Conservation (phyloP, 768 basidiomycete species). For the Sistotremastrum niveocremeum region DNA sequence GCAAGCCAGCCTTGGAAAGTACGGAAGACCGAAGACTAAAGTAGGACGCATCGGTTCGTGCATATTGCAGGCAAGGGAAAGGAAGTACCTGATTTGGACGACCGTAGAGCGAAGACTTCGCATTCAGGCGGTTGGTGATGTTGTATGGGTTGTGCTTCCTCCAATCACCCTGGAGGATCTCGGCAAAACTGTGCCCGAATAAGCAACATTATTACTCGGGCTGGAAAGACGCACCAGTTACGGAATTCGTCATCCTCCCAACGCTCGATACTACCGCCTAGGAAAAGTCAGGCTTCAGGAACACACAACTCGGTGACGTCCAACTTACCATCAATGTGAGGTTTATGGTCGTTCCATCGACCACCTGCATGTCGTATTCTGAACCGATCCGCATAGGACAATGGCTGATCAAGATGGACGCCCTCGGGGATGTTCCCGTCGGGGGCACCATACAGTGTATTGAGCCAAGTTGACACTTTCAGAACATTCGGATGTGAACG, state of each 20-base stretch:
- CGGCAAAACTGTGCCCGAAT: constrained; percentile 23
- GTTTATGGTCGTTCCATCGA: constrained; percentile 39
- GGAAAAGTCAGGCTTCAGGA: constrained; percentile 5
- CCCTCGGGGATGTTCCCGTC: constrained; percentile 27
- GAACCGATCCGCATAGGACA: constrained; percentile 63
- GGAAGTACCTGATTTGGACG: constrained; percentile 32
- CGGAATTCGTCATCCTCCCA: constrained; percentile 54
- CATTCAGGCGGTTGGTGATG: constrained; percentile 43
- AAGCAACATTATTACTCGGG: too few relatives aligned
- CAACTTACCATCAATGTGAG: constrained; percentile 33
- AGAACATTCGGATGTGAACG: constrained; percentile 56
- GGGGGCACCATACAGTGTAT: constrained; percentile 44
- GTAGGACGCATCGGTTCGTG: too few relatives aligned
- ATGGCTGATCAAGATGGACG: constrained; percentile 46
- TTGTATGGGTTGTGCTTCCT: constrained; percentile 53
- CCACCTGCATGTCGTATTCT: constrained; percentile 57
- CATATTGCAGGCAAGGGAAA: constrained; percentile 1
- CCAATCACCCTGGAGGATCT: constrained; percentile 53
- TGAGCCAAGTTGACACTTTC: constrained; percentile 42
- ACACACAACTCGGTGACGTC: constrained; percentile 19
- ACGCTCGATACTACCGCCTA: constrained; percentile 64
- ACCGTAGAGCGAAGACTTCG: constrained; percentile 50
- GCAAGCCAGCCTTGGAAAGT: constrained; percentile 17
- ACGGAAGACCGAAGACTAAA: constrained; percentile 19
- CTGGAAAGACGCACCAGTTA: constrained; percentile 18